Evolutionary conservation across 2,329 filamentous ascomycete species (phyloP).

Genomic region (Calonectria fujianensis): DNA sequence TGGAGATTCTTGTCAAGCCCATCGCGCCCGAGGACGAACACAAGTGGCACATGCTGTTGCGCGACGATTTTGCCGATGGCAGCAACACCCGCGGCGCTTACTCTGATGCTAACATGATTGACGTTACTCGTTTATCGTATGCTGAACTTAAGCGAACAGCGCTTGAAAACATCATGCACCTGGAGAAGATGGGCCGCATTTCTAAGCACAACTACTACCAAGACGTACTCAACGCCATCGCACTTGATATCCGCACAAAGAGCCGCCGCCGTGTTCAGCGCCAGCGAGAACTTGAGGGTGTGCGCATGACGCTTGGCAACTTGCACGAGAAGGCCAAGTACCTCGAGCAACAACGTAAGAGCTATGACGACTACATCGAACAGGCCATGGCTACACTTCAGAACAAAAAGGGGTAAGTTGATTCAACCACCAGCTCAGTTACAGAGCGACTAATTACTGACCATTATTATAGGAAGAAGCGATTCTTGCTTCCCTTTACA

Average conservation of each 20-base stretch:
- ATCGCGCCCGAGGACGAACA: slow-evolving; percentile 91
- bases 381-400: slow-evolving; percentile 98
- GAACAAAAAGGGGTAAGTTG: slow-evolving; percentile 89
- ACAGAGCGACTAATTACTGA: slow-evolving; percentile 42
- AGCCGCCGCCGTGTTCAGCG: slow-evolving; percentile 93
- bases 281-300: slow-evolving; percentile 91
- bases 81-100: slow-evolving; percentile 88
- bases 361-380: slow-evolving; percentile 99
- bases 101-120: slow-evolving; percentile 90
- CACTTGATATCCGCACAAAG: slow-evolving; percentile 97
- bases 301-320: slow-evolving; percentile 83
- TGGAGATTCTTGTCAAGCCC: slow-evolving; percentile 95
- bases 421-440: neutral
- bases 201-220: slow-evolving; percentile 95
- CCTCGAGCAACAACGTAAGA: slow-evolving; percentile 95
- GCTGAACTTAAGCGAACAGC: slow-evolving; percentile 94
- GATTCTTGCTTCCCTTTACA: slow-evolving; percentile 96
- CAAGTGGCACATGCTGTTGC: slow-evolving; percentile 88
- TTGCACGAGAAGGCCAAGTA: slow-evolving; percentile 92
- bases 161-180: slow-evolving; percentile 92
- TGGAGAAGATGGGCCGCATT: slow-evolving; percentile 92
- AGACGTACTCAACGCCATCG: slow-evolving; percentile 97
- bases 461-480: slow-evolving; percentile 81
- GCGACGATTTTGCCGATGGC: slow-evolving; percentile 84
- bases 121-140: slow-evolving; percentile 93